Percentiles rank a stretch among this genome's conserved stretches.
These are phyloP conservation scores for Scytalidium lignicola DNA, from an alignment of 2,329 filamentous ascomycete species.

Conservation along the genomic window DNA sequence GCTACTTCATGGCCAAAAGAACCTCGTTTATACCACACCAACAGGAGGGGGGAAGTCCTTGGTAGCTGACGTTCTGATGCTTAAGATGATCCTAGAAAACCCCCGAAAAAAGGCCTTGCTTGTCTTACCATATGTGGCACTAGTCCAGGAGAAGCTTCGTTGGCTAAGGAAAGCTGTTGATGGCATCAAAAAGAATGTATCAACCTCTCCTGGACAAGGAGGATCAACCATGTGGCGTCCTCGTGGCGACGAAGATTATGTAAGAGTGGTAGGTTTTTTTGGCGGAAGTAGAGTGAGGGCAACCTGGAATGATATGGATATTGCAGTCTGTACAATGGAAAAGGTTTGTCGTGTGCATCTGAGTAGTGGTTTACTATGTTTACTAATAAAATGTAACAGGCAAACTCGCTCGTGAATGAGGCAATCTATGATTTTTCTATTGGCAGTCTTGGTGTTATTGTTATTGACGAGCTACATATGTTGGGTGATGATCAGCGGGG, in stretches of 20 bases:
- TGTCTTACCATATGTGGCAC: conserved; percentile 70
- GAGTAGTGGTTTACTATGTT: neutral
- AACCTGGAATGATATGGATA: conserved; percentile 70
- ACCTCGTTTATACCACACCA: conserved; percentile 74
- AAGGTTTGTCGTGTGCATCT: conserved; percentile 43
- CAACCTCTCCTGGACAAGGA: conserved; percentile 3
- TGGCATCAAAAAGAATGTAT: conserved; percentile 39
- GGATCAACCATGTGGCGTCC: conserved; percentile 44
- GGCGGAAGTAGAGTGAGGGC: conserved; percentile 64
- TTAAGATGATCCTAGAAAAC: conserved; percentile 63
- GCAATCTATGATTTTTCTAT: conserved; percentile 67
- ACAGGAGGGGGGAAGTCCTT: conserved; percentile 75
- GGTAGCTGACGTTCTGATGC: conserved; percentile 67
- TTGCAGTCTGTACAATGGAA: conserved; percentile 75
- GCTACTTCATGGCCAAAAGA: conserved; percentile 58
- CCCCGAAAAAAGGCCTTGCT: conserved; percentile 63
- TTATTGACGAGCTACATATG: conserved; percentile 80
- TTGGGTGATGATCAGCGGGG: conserved; percentile 71
- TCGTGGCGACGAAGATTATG: conserved; percentile 49
- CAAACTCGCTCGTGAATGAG: conserved; percentile 67
- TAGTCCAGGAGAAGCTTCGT: conserved; percentile 74
- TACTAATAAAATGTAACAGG: conserved; percentile 42
- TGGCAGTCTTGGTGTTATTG: conserved; percentile 58
- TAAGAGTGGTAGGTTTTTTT: conserved; percentile 69
- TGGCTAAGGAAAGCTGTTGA: conserved; percentile 66